These are phyloP conservation scores for Sinapis alba DNA, from an alignment of 441 rosid species.

Conservation along the genomic window DNA sequence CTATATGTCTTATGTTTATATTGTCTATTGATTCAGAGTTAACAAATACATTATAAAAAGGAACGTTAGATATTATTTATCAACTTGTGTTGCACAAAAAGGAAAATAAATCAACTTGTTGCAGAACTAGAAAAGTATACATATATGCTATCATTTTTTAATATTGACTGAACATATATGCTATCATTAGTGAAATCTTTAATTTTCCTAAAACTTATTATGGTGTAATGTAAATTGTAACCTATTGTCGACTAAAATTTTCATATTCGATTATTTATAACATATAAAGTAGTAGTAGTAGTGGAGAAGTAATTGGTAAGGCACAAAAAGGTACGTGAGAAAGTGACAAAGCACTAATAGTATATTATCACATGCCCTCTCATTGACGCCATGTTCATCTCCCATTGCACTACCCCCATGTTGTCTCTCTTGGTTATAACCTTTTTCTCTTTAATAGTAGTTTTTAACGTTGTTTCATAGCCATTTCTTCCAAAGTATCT, in stretches of 20 bases:
- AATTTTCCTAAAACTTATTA: background rate
- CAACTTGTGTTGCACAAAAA: constrained; percentile 8
- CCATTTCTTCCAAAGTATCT: background rate
- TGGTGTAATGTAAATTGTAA: background rate
- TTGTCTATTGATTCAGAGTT: background rate
- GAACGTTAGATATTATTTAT: background rate
- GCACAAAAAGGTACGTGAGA: constrained; percentile 36
- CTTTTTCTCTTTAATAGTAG: background rate
- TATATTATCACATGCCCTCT: constrained; percentile 37
- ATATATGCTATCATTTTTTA: background rate
- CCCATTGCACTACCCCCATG: constrained; percentile 32
- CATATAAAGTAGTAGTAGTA: background rate
- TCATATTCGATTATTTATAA: background rate
- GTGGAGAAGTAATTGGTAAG: constrained; percentile 35
- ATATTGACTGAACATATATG: too few species aligned
- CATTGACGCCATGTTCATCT: constrained; percentile 39
- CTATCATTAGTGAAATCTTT: background rate
- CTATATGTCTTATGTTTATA: background rate
- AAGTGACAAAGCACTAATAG: constrained; percentile 43
- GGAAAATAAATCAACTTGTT: constrained; percentile 14
- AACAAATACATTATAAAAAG: background rate
- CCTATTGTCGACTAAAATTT: background rate
- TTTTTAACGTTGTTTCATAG: background rate
- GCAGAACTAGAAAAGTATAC: background rate
- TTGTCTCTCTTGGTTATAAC: constrained; percentile 19